These are phyloP conservation scores for Aspergillus brunneoviolaceus DNA, from an alignment of 2,329 filamentous ascomycete genomes.

Conservation along the genomic window DNA sequence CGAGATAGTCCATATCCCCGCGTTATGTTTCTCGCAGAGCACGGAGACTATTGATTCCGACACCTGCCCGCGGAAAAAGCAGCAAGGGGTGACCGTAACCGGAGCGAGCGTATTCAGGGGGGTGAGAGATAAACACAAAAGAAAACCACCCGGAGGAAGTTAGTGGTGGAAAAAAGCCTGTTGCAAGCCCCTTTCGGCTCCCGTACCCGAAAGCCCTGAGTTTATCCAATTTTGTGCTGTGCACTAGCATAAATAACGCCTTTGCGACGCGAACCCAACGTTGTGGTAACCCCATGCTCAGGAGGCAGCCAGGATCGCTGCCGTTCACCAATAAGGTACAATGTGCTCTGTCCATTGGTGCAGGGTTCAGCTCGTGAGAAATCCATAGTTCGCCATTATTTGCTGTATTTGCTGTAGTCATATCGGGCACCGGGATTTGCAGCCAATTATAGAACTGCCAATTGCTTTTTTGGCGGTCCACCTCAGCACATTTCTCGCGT, in stretches of 20 bases:
- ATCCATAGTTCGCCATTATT: constrained; percentile 6
- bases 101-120: neutral
- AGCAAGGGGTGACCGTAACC: neutral
- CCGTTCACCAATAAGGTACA: constrained; percentile 1
- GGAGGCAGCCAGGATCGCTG: constrained; percentile 10
- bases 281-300: constrained; percentile 17
- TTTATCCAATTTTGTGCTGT: neutral
- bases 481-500: constrained; percentile 6
- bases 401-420: constrained; percentile 1
- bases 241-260: neutral
- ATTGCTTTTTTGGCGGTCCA: constrained; percentile 10
- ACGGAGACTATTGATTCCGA: constrained; percentile 1
- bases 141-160: neutral
- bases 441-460: constrained; percentile 7
- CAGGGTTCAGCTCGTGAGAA: constrained; percentile 2
- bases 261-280: constrained; percentile 7
- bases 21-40: neutral
- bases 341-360: neutral
- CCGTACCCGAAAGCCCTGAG: neutral
- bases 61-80: constrained; percentile 1
- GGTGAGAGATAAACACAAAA: neutral
- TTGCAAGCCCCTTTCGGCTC: neutral
- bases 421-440: constrained; percentile 1
- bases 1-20: neutral
- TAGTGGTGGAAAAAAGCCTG: neutral